Evolutionary conservation across 805 yeast species (phyloP).

Genomic region (Wickerhamomyces bovis): DNA sequence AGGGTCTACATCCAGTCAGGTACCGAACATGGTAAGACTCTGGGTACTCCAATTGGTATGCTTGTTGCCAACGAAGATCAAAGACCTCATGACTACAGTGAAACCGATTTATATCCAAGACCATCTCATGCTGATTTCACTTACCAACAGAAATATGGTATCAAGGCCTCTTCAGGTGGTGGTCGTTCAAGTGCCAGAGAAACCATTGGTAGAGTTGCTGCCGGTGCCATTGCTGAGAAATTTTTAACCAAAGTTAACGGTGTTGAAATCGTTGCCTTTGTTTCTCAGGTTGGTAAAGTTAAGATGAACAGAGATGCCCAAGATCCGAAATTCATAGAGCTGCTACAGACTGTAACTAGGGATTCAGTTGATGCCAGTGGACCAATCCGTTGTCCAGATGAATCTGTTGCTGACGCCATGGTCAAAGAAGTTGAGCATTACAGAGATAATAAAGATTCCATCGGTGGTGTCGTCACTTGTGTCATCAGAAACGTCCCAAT

Average conservation of each 20-base stretch:
- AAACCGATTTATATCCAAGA: slow-evolving; percentile 92
- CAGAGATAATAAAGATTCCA: slow-evolving; percentile 84
- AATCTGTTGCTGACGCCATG: slow-evolving; percentile 67
- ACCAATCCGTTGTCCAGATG: slow-evolving; percentile 92
- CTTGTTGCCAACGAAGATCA: slow-evolving; percentile 91
- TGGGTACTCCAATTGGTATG: slow-evolving; percentile 97
- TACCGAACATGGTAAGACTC: slow-evolving; percentile 80
- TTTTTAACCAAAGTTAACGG: slow-evolving; percentile 66
- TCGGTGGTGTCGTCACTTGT: slow-evolving; percentile 98
- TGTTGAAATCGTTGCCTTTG: slow-evolving; percentile 95
- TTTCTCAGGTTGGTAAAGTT: slow-evolving; percentile 82
- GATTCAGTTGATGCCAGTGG: slow-evolving; percentile 83
- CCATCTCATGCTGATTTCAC: slow-evolving; percentile 98
- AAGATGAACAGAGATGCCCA: slow-evolving; percentile 70
- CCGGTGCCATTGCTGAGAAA: slow-evolving; percentile 97
- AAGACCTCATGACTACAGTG: slow-evolving; percentile 92
- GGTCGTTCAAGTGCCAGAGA: slow-evolving; percentile 97
- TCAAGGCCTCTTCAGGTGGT: slow-evolving; percentile 93
- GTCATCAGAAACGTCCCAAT: slow-evolving; percentile 89
- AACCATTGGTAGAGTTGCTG: slow-evolving; percentile 98
- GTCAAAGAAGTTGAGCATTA: slow-evolving; percentile 79
- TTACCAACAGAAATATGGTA: slow-evolving; percentile 82
- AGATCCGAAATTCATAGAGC: slow-evolving; percentile 55
- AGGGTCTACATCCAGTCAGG: slow-evolving; percentile 91
- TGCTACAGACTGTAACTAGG: slow-evolving; percentile 74